Evolutionary conservation across 2,329 filamentous ascomycete genomes (phyloP).

Genomic region (Trichoderma hamatum): DNA sequence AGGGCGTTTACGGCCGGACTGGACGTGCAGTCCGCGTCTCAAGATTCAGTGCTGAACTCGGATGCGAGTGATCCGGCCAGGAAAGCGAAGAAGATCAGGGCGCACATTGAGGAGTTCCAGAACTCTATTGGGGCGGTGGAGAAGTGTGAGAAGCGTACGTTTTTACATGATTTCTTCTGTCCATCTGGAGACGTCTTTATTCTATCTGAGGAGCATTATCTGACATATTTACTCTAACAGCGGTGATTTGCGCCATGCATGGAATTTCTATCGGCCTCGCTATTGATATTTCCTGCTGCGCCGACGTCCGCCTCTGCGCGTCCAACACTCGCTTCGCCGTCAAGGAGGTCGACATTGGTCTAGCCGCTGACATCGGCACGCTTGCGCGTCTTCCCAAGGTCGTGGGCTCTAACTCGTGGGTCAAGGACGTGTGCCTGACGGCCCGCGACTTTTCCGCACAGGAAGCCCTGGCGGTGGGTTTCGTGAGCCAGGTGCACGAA

Average conservation of each 20-base stretch:
- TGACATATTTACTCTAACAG: conserved; percentile 42
- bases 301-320: conserved; percentile 70
- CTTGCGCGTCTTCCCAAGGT: conserved; percentile 73
- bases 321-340: conserved; percentile 66
- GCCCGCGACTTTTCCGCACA: conserved; percentile 69
- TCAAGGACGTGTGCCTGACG: conserved; percentile 76
- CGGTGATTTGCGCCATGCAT: conserved; percentile 81
- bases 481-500: conserved; percentile 67
- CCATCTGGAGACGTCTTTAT: neutral
- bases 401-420: conserved; percentile 72
- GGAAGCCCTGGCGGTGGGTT: conserved; percentile 71
- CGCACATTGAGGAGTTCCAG: conserved; percentile 80
- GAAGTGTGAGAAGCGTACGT: conserved; percentile 82
- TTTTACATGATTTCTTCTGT: neutral
- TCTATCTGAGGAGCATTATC: neutral
- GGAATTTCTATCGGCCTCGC: conserved; percentile 77
- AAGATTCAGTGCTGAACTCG: conserved; percentile 50
- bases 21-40: conserved; percentile 73
- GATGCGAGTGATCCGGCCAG: conserved; percentile 62
- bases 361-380: conserved; percentile 79
- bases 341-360: conserved; percentile 81
- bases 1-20: conserved; percentile 85
- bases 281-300: conserved; percentile 71
- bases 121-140: conserved; percentile 75
- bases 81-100: conserved; percentile 62